Conservation (phyloP, 169 alveolate genomes). For the Eimeria zaria region DNA sequence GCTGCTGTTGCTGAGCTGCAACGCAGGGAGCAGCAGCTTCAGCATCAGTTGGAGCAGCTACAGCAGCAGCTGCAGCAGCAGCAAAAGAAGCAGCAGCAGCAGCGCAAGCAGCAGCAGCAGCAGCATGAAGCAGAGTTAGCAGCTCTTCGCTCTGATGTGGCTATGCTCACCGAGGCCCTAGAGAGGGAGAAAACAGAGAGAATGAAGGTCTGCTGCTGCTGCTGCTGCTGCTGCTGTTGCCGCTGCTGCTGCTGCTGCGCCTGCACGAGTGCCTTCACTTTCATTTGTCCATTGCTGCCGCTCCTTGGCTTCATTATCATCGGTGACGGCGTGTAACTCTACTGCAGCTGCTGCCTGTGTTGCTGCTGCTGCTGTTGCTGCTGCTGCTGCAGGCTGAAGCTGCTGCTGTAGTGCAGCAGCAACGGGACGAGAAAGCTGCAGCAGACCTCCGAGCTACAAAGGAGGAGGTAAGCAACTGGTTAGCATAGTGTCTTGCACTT, state of each 20-base stretch:
- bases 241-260: not conserved
- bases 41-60: slow-evolving; percentile 57
- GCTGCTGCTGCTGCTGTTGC: slow-evolving; percentile 31
- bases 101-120: slow-evolving; percentile 52
- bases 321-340: not conserved
- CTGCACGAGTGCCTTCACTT: not conserved
- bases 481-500: not conserved
- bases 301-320: not conserved
- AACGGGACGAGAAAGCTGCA: slow-evolving; percentile 33
- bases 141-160: slow-evolving; percentile 48
- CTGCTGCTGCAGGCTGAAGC: slow-evolving; percentile 67
- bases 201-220: slow-evolving; percentile 51
- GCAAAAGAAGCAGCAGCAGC: slow-evolving; percentile 59
- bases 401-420: slow-evolving; percentile 64
- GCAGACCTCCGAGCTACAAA: slow-evolving; percentile 59
- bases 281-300: not conserved
- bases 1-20: slow-evolving; percentile 71
- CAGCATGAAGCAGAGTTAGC: slow-evolving; percentile 20
- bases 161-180: slow-evolving; percentile 11
- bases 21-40: slow-evolving; percentile 15
- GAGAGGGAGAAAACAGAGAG: slow-evolving; percentile 13
- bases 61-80: slow-evolving; percentile 62
- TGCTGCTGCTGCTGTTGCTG: slow-evolving; percentile 36
- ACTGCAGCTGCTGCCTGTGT: slow-evolving; percentile 7
- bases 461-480: slow-evolving; percentile 38